Evolutionary conservation across 31 red algal genomes (phyloP), one percentile per base, ranked within the genome.

Genomic region (Endocladia muricata): DNA sequence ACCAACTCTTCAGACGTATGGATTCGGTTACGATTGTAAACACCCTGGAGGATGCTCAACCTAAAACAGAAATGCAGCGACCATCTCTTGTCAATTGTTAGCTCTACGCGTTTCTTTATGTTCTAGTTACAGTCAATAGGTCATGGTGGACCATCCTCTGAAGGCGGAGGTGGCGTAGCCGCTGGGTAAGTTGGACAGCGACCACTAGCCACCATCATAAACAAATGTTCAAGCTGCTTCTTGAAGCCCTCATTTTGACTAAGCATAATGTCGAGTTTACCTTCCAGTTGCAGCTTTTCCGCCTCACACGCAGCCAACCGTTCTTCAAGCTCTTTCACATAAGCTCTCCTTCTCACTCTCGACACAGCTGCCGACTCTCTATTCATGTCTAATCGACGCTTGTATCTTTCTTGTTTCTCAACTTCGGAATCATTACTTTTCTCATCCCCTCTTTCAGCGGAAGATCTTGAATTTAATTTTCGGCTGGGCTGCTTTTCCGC

Each of bases 331-430:
- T 90, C 69, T 44, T 82, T 77, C n/a, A 82, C 78, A 61, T 90
- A 90, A 13, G 78, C 77, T 22, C 87, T 69, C 3, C 87, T 56
- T 17, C 78, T 41, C 44, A 82, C 77, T 13, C 87, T 70, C 13
- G 77, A 82, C 28, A 90, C 87, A 29, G 87, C 87, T 17, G 87
- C 87, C 9, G 87, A 90, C 65, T 90, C 77, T 1, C 87, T 79
- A 39, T 90, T 90, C 77, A 90, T 81, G 41, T 81, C 77, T 41
- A 90, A 65, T 30, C 87, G 69, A 19, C 78, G 87, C 51, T 83
- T 67, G 52, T 90, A 90, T 9, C 87, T 49, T 54, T 78, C 68
- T 34, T 78, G 72, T 37, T 87, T 87, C 44, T 78, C 83, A 32
- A 9, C 65, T 38, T 87, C 83, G 1, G 43, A 56, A 21, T 78